Evolutionary conservation across 2,329 filamentous ascomycete species (phyloP), one percentile per base, ranked within the genome.

Genomic region (Fusarium sororula): DNA sequence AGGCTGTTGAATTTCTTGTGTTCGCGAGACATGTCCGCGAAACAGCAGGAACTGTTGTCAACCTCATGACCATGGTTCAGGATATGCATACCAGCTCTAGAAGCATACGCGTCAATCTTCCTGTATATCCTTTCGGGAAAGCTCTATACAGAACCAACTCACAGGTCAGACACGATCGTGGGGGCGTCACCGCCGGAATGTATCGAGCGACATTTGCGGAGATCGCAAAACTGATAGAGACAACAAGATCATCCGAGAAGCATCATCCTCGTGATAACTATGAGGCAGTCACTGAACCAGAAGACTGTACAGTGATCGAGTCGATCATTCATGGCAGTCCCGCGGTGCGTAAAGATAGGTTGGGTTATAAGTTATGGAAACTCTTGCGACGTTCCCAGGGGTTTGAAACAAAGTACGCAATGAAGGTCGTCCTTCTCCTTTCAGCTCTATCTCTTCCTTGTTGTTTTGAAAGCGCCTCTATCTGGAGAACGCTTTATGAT

Each of bases 81-180:
- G 77, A 84, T 63, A 87, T 90, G 83, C 82, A 86, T 50, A 80
- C 84, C 37, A 78, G 68, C 32, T 81, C 83, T 8, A 79, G 80
- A 63, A 79, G 82, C 68, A 85, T 83, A 63, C 82, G 81, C 9
- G 72, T 89, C 17, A 84, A 88, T 63, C 78, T 86, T 3, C 88
- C 89, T 7, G 87, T 85, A 1, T 90, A 90, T 69, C 87, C 88
- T 0, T 82, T 87, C n/a, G 74, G 76, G 50, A 90, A 90, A 75
- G 83, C 87, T 9, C 63, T 90, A 4, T 85, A 88, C 71, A 82
- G 88, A 39, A 86, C 86, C 11, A 90, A 90, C 74, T 83, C 85
- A 6, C 88, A 90, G 71, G 88, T 90, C 9, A 83, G 88, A 38
- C 89, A 90, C 72, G 89, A 91, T 75, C 83, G 88, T 68, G 89